These are phyloP conservation scores for Geotrichum histeridarum DNA, from an alignment of 1,139 yeast species.

Conservation along the genomic window DNA sequence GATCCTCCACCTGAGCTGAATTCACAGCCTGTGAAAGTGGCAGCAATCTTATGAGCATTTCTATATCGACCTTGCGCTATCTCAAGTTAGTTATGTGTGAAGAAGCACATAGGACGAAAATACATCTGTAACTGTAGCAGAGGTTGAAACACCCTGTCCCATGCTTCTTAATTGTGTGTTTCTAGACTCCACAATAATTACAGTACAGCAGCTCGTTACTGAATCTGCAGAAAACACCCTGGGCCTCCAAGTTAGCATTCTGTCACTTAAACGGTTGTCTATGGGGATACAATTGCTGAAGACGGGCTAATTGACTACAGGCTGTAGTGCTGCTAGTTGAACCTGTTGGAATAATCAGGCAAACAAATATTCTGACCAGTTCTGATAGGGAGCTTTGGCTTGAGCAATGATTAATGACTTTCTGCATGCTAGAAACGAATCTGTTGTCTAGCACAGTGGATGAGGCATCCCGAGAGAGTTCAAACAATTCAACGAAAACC, in stretches of 20 bases:
- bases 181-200: constrained; percentile 12
- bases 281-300: constrained; percentile 15
- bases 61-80: constrained; percentile 10
- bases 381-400: constrained; percentile 1
- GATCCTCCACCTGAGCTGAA: constrained; percentile 2
- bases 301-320: constrained; percentile 1
- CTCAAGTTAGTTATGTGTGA: too few species aligned
- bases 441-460: constrained; percentile 1
- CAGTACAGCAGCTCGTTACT: constrained; percentile 13
- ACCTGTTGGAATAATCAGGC: constrained; percentile 6
- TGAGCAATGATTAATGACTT: constrained; percentile 8
- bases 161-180: constrained; percentile 11
- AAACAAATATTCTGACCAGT: constrained; percentile 8
- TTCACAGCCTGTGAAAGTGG: constrained; percentile 7
- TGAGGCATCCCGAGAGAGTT: not conserved
- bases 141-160: too few species aligned
- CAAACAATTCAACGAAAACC: constrained; percentile 12
- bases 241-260: not conserved
- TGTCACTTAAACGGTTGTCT: not conserved
- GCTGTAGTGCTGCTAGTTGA: not conserved
- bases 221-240: constrained; percentile 15
- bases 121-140: too few species aligned
- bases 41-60: constrained; percentile 8
- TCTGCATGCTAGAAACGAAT: not conserved
- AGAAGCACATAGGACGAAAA: too few species aligned